Percentiles rank a stretch among this genome's conserved stretches.
These are phyloP conservation scores for Raffaelea deltoideospora DNA, from an alignment of 2,329 filamentous ascomycete species.

Conservation along the genomic window DNA sequence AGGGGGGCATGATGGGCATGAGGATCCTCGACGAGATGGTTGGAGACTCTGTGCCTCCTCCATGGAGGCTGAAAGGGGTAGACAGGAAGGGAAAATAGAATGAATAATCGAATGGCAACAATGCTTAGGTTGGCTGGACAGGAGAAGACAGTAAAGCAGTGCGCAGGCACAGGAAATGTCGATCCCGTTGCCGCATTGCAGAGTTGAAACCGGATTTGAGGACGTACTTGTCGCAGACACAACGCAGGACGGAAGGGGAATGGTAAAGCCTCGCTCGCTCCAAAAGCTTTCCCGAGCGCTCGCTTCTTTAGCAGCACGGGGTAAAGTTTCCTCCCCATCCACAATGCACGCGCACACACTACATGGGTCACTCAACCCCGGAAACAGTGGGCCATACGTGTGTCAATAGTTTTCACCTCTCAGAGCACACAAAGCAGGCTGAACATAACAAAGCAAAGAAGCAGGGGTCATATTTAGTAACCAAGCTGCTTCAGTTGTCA, in stretches of 20 bases:
- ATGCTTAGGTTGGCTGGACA: neutral
- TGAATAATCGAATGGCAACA: no score
- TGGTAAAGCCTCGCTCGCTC: neutral
- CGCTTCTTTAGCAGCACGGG: neutral
- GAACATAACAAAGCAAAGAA: no score
- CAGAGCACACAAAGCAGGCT: neutral
- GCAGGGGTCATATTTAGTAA: no score
- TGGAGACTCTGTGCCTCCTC: neutral
- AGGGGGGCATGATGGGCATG: slow-evolving; percentile 1
- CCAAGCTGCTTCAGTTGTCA: no score
- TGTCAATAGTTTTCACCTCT: neutral
- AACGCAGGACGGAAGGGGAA: slow-evolving; percentile 4
- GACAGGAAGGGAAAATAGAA: neutral
- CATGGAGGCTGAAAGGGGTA: slow-evolving; percentile 2
- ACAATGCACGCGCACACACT: neutral
- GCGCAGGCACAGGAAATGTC: slow-evolving; percentile 6
- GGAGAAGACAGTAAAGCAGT: neutral
- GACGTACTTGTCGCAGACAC: slow-evolving; percentile 12
- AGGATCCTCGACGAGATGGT: slow-evolving; percentile 3
- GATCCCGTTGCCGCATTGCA: slow-evolving; percentile 15
- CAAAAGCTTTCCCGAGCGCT: neutral
- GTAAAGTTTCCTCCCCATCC: neutral
- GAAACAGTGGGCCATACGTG: neutral
- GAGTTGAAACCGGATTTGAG: slow-evolving; percentile 16
- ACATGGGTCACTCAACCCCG: neutral